Conservation (phyloP, 805 yeast genomes). For the Debaryomyces tyrocola region DNA sequence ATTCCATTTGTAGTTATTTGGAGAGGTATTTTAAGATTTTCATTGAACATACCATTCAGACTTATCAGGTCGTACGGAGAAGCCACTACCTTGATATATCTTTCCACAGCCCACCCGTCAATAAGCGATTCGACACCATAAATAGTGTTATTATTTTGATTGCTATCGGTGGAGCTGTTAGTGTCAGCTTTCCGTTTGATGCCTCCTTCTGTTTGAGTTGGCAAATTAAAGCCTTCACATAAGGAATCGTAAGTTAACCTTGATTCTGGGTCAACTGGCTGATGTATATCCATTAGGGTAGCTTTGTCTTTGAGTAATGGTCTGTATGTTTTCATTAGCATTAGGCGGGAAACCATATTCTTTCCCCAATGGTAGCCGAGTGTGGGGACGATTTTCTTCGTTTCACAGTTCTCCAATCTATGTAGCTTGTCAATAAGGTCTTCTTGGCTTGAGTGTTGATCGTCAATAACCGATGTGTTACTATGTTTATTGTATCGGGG, state of each 20-base stretch:
- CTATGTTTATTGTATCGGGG: slow-evolving; percentile 5
- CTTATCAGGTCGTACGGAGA: slow-evolving; percentile 8
- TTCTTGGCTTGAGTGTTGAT: slow-evolving; percentile 2
- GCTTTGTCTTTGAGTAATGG: slow-evolving; percentile 12
- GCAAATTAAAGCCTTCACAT: slow-evolving; percentile 11
- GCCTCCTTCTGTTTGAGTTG: background rate
- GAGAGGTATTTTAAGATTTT: slow-evolving; percentile 15
- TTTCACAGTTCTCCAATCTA: slow-evolving; percentile 5
- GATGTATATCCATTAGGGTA: background rate
- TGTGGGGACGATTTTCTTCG: slow-evolving; percentile 27
- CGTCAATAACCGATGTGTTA: background rate
- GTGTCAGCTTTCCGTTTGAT: background rate
- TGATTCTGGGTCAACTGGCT: slow-evolving; percentile 13
- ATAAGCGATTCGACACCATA: slow-evolving; percentile 9
- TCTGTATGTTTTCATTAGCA: slow-evolving; percentile 28
- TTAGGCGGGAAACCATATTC: slow-evolving; percentile 21
- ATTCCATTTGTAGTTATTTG: slow-evolving; percentile 16
- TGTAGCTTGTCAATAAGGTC: slow-evolving; percentile 10
- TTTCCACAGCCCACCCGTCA: slow-evolving; percentile 26
- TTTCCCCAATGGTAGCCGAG: slow-evolving; percentile 36
- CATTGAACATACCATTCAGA: background rate
- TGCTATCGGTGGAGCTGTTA: background rate
- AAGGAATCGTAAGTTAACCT: slow-evolving; percentile 12
- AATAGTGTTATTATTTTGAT: background rate
- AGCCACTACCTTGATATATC: slow-evolving; percentile 23